Evolutionary conservation across 306 rosid species (phyloP).

Genomic region (Astragalus membranaceus): DNA sequence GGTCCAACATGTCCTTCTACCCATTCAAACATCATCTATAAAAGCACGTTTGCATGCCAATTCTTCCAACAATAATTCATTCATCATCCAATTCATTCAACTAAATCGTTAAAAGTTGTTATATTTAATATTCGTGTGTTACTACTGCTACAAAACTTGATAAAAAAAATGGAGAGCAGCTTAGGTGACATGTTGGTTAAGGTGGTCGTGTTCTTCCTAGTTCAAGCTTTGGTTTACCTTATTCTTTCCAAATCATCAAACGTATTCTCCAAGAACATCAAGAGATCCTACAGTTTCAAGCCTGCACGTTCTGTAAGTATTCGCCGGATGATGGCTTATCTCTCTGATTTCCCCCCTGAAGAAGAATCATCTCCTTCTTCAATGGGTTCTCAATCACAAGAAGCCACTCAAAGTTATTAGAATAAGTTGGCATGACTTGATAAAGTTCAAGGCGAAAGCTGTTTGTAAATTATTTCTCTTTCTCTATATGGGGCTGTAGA

Average conservation of each 20-base stretch:
- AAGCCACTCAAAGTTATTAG: neutral
- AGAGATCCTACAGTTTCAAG: slow-evolving; percentile 55
- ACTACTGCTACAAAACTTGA: neutral
- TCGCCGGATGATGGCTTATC: slow-evolving; percentile 56
- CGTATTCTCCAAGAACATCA: slow-evolving; percentile 47
- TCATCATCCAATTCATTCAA: neutral
- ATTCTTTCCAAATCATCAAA: slow-evolving; percentile 77
- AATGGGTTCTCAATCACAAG: slow-evolving; percentile 28
- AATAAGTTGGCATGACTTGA: neutral
- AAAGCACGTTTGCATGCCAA: neutral
- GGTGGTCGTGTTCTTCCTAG: slow-evolving; percentile 50
- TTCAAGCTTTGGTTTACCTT: slow-evolving; percentile 71
- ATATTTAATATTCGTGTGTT: neutral
- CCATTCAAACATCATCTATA: slow-evolving; percentile 6
- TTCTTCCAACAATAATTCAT: neutral
- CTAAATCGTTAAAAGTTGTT: neutral
- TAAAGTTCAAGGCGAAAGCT: neutral
- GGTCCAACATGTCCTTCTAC: slow-evolving; percentile 17
- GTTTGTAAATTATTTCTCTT: neutral
- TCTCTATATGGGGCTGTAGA: neutral
- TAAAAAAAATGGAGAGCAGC: slow-evolving; percentile 31
- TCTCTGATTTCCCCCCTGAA: slow-evolving; percentile 64
- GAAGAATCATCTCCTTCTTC: slow-evolving; percentile 57
- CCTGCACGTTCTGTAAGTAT: slow-evolving; percentile 60
- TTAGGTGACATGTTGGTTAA: slow-evolving; percentile 48